phyloP scores from a whole-genome alignment of 2,329 filamentous ascomycete species.

The Stagonosporopsis cucurbitacearum region DNA sequence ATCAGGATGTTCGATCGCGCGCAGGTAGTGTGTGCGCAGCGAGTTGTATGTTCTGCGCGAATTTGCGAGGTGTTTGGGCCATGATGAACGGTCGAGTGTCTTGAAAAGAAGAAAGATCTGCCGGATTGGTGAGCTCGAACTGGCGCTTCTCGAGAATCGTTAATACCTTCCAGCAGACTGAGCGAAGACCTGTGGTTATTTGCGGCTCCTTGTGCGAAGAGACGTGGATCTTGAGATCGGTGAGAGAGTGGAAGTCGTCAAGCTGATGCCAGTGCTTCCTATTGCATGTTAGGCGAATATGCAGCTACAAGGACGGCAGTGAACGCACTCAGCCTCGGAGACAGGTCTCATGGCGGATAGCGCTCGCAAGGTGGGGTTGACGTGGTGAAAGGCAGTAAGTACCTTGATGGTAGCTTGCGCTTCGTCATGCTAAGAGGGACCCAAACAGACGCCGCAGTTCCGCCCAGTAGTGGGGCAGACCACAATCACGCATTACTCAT shows the following conservation, averaged over 20 bases:
- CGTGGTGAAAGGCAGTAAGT: slow-evolving; percentile 27
- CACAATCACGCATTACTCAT: slow-evolving; percentile 24
- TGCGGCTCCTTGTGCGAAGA: slow-evolving; percentile 45
- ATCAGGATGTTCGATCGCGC: slow-evolving; percentile 83
- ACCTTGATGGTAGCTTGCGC: slow-evolving; percentile 43
- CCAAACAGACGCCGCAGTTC: slow-evolving; percentile 17
- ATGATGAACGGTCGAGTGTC: slow-evolving; percentile 67
- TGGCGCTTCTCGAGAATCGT: neutral
- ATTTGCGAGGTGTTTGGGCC: slow-evolving; percentile 71
- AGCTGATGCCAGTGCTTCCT: slow-evolving; percentile 48
- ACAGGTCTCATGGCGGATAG: slow-evolving; percentile 39
- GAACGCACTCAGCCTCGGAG: slow-evolving; percentile 42
- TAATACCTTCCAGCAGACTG: slow-evolving; percentile 87
- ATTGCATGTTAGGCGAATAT: slow-evolving; percentile 21
- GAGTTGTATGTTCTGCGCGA: slow-evolving; percentile 77
- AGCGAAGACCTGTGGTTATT: slow-evolving; percentile 72
- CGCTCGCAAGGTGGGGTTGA: slow-evolving; percentile 8
- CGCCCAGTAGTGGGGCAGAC: slow-evolving; percentile 29
- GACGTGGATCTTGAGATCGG: slow-evolving; percentile 47
- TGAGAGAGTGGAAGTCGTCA: slow-evolving; percentile 46
- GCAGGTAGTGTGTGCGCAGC: slow-evolving; percentile 75
- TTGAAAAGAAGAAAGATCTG: slow-evolving; percentile 84
- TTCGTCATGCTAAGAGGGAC: slow-evolving; percentile 24
- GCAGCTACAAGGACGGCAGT: neutral
- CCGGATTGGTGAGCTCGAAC: slow-evolving; percentile 11